Evolutionary conservation across 2,329 filamentous ascomycete genomes (phyloP), one percentile per base, ranked within the genome.

Genomic region (Endothia cerciana): DNA sequence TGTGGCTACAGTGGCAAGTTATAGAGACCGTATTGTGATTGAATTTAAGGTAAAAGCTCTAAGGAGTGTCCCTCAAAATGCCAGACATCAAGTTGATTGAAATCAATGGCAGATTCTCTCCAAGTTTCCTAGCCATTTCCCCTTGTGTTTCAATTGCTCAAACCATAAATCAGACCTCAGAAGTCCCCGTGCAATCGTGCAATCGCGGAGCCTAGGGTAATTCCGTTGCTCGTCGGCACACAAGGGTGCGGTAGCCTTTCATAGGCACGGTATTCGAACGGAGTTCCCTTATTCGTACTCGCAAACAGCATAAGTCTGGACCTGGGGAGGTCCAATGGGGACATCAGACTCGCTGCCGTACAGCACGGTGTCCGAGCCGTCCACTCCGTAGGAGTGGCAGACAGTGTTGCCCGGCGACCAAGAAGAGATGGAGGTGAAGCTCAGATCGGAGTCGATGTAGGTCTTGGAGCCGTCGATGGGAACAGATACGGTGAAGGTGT

Each of bases 251-350:
- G 28, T 22, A 17, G 7, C 30, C 19, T 4, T 22, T 45, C n/a
- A 8, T 19, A 7, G 19, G n/a, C 43, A 45, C 4, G 19, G n/a
- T 22, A 8, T 45, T n/a, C 19, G 43, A 13, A 43, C 15, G 10
- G 19, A 55, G 22, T 3, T n/a, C 30, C 8, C 17, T 41, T 57
- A 57, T 11, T 45, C 11, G 11, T 36, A 57, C 38, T 43, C 2
- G 64, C 68, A 69, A 25, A 22, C 51, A 8, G 62, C 68, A 28
- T 41, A 51, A 11, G 58, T 58, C 62, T 70, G 68, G 43, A 41
- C 60, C 68, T 70, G 66, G 19, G 68, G 68, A 19, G 68, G 66
- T 17, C 68, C 68, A 17, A 70, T 69, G 8, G 62, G 63, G 22
- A 69, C 66, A 40, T 62, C 61, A n/a, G 51, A 40, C 28, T 60